Evolutionary conservation across 345 rosid genomes (phyloP), one percentile per base, ranked within the genome.

Genomic region (Salix purpurea): DNA sequence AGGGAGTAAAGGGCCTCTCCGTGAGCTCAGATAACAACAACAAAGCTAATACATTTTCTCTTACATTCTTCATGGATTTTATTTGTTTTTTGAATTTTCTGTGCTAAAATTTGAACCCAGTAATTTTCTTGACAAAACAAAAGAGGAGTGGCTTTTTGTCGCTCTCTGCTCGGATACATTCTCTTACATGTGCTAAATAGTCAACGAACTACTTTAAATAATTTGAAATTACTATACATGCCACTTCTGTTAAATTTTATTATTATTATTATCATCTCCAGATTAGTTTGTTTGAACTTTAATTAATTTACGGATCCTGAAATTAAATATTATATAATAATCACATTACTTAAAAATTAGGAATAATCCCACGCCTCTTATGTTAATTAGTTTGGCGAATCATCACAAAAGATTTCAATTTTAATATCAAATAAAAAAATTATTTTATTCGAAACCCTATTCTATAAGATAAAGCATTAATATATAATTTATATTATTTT

Each of bases 221-320:
- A 30, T 30, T 30, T 7, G 6, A 46, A 48, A n/a, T 28, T 24
- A 70, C 36, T 26, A 15, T 37, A 4, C 13, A 32, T 70, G 72
- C 73, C 73, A 70, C 39, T 16, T 13, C 18, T 5, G 34, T 28
- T 46, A 39, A 32, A 32, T 32, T 3, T 30, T 30, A 30, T 32
- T 32, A 32, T 32, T 32, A n/a, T n/a, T n/a, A n/a, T n/a, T n/a
- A n/a, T n/a, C n/a, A 32, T 32, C 0, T 32, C 1, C 0, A 0
- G 0, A 32, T 32, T 32, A 32, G 2, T 32, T 32, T 4, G 0
- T 4, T 0, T 4, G 4, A 4, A 32, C 0, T 4, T 32, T 4
- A 32, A 32, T 1, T 32, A 32, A 32, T 32, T 32, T 1, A 4
- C 5, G 0, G 4, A 5, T 32, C 4, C 0, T 32, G 0, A 32